Conservation (phyloP, 108 stramenopile genomes). For the Conticribra weissflogii region DNA sequence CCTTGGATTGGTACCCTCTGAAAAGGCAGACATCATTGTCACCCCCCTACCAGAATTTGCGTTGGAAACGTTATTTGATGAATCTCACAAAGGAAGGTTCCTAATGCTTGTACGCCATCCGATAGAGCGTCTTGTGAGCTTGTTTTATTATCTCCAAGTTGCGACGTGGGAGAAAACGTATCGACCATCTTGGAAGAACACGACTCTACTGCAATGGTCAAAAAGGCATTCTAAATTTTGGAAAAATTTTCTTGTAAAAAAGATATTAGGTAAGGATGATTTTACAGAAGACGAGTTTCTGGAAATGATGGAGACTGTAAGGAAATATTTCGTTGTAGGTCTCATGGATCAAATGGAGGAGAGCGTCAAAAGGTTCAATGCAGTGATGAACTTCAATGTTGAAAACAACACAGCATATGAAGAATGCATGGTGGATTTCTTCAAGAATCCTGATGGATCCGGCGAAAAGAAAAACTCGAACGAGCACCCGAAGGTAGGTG, state of each 20-base stretch:
- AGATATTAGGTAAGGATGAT: slow-evolving; percentile 3
- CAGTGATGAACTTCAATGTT: slow-evolving; percentile 10
- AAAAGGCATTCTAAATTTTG: not conserved
- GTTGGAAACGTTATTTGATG: slow-evolving; percentile 29
- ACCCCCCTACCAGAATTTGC: slow-evolving; percentile 45
- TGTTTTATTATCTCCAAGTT: slow-evolving; percentile 53
- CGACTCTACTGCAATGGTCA: slow-evolving; percentile 46
- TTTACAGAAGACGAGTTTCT: slow-evolving; percentile 2
- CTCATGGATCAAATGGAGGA: slow-evolving; percentile 33
- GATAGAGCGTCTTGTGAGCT: slow-evolving; percentile 47
- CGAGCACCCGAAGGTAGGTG: not conserved
- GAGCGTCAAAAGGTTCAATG: slow-evolving; percentile 19
- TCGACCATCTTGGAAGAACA: slow-evolving; percentile 36
- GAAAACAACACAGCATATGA: not conserved
- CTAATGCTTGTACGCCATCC: slow-evolving; percentile 51
- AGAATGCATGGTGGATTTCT: slow-evolving; percentile 17
- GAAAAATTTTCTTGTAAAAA: slow-evolving; percentile 1
- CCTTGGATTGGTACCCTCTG: slow-evolving; percentile 43
- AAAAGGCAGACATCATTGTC: slow-evolving; percentile 42
- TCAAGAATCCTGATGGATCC: not conserved
- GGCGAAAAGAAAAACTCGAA: not conserved
- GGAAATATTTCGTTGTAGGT: slow-evolving; percentile 15
- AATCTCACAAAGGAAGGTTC: slow-evolving; percentile 39
- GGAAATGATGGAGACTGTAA: slow-evolving; percentile 2
- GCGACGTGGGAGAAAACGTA: slow-evolving; percentile 59